Percentiles rank a stretch among this genome's conserved stretches.
These are phyloP conservation scores for Glycine latifolia DNA, from an alignment of 306 rosid genomes.

Conservation along the genomic window DNA sequence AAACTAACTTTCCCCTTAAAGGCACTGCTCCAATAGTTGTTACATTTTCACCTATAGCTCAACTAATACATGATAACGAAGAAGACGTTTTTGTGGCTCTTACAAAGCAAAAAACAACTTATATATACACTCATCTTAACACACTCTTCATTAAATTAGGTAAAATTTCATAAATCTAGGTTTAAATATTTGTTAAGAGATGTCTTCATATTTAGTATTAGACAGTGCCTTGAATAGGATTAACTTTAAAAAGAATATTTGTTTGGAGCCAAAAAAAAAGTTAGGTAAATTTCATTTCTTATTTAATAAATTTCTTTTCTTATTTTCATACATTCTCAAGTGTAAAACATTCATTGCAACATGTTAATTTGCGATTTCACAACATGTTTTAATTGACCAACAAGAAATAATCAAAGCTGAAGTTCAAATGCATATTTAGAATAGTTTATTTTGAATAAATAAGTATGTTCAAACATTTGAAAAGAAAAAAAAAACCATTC, in stretches of 20 bases:
- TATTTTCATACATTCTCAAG: background rate
- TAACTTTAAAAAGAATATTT: too few species aligned
- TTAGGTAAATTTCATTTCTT: background rate
- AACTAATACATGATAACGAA: constrained; percentile 53
- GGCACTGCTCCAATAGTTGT: constrained; percentile 39
- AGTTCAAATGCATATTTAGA: too few species aligned
- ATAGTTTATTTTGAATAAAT: too few species aligned
- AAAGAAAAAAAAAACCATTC: too few species aligned
- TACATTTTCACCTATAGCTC: constrained; percentile 54
- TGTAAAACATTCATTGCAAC: background rate
- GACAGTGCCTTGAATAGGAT: too few species aligned
- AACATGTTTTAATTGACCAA: background rate
- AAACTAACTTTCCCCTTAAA: constrained; percentile 44
- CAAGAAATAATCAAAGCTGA: too few species aligned
- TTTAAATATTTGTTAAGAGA: too few species aligned
- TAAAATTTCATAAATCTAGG: too few species aligned
- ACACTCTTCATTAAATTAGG: background rate
- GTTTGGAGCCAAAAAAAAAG: too few species aligned
- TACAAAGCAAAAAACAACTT: background rate
- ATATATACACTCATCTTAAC: background rate
- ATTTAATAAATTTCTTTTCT: background rate
- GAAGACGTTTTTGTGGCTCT: background rate
- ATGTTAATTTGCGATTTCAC: background rate
- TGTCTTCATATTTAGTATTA: too few species aligned
- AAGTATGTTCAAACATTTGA: too few species aligned